These are phyloP conservation scores for Tolypocladium guangdongense DNA, from an alignment of 2,329 filamentous ascomycete genomes.

Conservation along the genomic window DNA sequence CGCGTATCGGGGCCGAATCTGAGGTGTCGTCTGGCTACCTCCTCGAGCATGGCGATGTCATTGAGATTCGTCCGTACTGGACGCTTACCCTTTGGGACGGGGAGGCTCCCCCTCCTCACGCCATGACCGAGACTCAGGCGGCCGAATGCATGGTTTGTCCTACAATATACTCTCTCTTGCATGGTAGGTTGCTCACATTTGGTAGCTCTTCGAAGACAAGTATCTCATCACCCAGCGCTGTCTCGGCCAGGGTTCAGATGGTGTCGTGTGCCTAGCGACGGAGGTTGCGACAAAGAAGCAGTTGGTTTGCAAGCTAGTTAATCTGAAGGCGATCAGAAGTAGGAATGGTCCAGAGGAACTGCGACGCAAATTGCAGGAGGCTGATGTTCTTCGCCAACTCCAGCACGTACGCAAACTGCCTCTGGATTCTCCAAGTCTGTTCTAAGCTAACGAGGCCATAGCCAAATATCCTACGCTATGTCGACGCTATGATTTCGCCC, in stretches of 20 bases:
- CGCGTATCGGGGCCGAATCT: slow-evolving; percentile 28
- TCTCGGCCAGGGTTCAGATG: slow-evolving; percentile 27
- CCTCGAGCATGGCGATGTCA: slow-evolving; percentile 37
- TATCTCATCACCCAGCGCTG: slow-evolving; percentile 23
- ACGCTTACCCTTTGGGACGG: slow-evolving; percentile 22
- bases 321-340: slow-evolving; percentile 26
- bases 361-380: slow-evolving; percentile 34
- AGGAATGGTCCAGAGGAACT: slow-evolving; percentile 16
- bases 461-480: slow-evolving; percentile 44
- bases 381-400: slow-evolving; percentile 40
- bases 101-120: slow-evolving; percentile 10
- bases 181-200: background rate
- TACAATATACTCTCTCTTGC: too few species aligned
- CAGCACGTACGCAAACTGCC: slow-evolving; percentile 37
- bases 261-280: slow-evolving; percentile 25
- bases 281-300: slow-evolving; percentile 44
- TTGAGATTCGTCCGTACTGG: slow-evolving; percentile 30
- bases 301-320: slow-evolving; percentile 58
- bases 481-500: slow-evolving; percentile 37
- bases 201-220: slow-evolving; percentile 19
- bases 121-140: slow-evolving; percentile 18
- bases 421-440: background rate
- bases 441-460: slow-evolving; percentile 15
- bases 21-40: slow-evolving; percentile 31
- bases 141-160: slow-evolving; percentile 20